These are phyloP conservation scores for Nicotiana rustica DNA, from an alignment of 305 asterid genomes.

Conservation along the genomic window DNA sequence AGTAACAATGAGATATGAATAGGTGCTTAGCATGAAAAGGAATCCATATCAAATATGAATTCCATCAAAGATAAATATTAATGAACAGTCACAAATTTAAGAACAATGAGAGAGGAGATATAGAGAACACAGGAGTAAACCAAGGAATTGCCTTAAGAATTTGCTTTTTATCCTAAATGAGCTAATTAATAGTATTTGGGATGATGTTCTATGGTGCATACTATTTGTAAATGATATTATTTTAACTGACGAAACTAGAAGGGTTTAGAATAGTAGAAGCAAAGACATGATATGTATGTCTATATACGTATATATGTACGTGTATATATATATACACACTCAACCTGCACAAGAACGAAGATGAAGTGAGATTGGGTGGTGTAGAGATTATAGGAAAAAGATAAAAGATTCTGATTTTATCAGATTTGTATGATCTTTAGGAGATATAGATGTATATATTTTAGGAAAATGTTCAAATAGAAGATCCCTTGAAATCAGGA, in stretches of 20 bases:
- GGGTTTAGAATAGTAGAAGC: conserved; percentile 21
- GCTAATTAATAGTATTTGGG: conserved; percentile 1
- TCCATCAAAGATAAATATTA: not conserved
- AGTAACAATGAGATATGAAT: not conserved
- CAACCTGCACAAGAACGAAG: not conserved
- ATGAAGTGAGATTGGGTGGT: not conserved
- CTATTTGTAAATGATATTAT: conserved; percentile 12
- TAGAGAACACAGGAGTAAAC: not conserved
- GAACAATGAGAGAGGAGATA: not conserved
- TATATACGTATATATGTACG: too few species aligned
- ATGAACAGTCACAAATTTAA: not conserved
- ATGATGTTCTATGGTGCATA: not conserved
- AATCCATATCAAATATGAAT: conserved; percentile 12
- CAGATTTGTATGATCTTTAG: too few species aligned
- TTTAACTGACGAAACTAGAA: not conserved
- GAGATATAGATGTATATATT: too few species aligned
- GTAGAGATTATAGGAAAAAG: too few species aligned
- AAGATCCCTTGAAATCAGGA: too few species aligned
- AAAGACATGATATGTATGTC: not conserved
- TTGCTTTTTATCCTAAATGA: conserved; percentile 19
- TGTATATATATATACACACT: too few species aligned
- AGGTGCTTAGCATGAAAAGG: not conserved
- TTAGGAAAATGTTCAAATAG: too few species aligned
- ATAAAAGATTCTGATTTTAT: too few species aligned
- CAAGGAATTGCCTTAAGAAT: not conserved